Evolutionary conservation across 129 eudicot genomes (phyloP), one percentile per base, ranked within the genome.

Genomic region (Saussurea involucrata): DNA sequence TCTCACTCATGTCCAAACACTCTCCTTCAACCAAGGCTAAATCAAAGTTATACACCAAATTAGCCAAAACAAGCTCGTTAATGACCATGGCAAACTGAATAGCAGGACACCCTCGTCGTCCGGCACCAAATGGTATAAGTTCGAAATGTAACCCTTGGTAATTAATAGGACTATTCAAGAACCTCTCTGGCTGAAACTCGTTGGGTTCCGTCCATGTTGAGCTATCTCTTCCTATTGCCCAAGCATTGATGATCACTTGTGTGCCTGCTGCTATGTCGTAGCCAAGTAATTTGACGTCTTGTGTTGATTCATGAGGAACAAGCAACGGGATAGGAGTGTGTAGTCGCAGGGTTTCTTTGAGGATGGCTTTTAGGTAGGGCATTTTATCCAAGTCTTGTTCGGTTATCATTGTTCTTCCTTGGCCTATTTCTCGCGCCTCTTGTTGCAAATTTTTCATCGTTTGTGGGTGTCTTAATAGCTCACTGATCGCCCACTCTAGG

Each of bases 401-500:
- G 0, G 32, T 37, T 11, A 82, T 42, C 9, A 11, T 27, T 27
- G 24, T 2, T 63, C 49, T 57, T 20, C 73, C 57, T 8, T 27
- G 40, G n/a, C 11, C 71, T 12, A 75, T 33, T 42, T 11, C 58
- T 22, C 80, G 72, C 8, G 83, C 64, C 60, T 82, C 89, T 1
- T 32, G 44, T 31, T 74, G 82, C 13, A 78, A 46, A 24, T 67
- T 29, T 17, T 76, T 68, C 87, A 83, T 75, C 15, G 5, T 78
- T 29, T 5, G 0, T 4, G 90, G 85, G 27, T 86, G 66, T 15
- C 67, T 76, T 37, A 86, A 6, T 17, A 83, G 78, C 63, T 83
- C 87, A 20, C 87, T 6, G 83, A 86, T 86, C 34, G 83, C 78
- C 90, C 90, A 86, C 58, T 80, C 89, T 18, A 86, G 72, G 1